Conservation (phyloP, 257 asterid genomes). For the Petunia secreta region DNA sequence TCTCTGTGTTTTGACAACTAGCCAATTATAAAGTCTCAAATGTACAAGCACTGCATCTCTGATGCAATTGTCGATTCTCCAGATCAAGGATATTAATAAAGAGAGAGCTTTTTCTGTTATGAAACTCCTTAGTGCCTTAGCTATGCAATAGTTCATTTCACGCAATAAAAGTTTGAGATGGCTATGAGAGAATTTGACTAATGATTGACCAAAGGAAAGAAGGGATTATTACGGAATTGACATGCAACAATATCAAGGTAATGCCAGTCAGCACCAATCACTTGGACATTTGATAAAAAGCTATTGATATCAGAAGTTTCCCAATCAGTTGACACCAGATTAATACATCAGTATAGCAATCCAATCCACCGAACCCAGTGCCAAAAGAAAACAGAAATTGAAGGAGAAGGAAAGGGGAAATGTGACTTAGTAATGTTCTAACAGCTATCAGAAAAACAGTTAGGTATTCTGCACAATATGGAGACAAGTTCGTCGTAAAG, state of each 20-base stretch:
- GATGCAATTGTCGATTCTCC: too few relatives aligned
- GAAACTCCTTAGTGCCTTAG: background rate
- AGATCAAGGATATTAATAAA: too few relatives aligned
- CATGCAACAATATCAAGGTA: background rate
- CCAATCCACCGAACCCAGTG: background rate
- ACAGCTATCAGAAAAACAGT: background rate
- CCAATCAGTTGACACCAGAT: background rate
- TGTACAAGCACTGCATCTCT: too few relatives aligned
- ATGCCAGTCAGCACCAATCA: background rate
- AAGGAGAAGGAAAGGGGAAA: background rate
- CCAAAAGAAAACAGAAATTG: background rate
- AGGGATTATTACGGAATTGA: background rate
- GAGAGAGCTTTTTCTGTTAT: too few relatives aligned
- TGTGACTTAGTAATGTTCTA: background rate
- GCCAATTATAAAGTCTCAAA: too few relatives aligned
- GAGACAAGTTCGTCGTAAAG: background rate
- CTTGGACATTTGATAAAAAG: too few relatives aligned
- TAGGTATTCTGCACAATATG: background rate
- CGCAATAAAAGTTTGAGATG: background rate
- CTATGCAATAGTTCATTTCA: background rate
- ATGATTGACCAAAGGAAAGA: background rate
- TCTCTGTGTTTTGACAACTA: too few relatives aligned
- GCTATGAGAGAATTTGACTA: background rate
- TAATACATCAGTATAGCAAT: too few relatives aligned
- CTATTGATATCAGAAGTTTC: background rate